Evolutionary conservation across 495 filamentous ascomycete genomes (phyloP), one percentile per base, ranked within the genome.

Genomic region (Penicillium dipodomyicola): DNA sequence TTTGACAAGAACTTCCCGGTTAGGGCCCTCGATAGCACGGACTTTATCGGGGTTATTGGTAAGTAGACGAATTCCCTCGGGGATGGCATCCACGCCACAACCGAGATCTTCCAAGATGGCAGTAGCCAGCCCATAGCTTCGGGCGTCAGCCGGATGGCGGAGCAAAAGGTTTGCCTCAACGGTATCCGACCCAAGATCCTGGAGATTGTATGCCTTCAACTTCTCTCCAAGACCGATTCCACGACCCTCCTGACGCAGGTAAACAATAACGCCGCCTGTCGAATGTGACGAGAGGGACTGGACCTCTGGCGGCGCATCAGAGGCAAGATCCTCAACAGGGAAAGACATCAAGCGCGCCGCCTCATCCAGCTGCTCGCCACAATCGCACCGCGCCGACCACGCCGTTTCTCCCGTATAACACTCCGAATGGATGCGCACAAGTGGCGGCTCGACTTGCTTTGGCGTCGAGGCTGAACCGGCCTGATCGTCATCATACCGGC

Each of bases 1-100:
- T 60, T 85, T 91, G 7, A 98, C 93, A 45, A 85, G 80, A 5
- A 97, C 80, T 75, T 97, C 92, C 20, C 91, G 78, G 57, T 88
- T 88, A 0, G 91, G 90, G 0, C 94, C 94, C 65, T 98, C 94
- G 8, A 98, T 89, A 2, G 94, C 94, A 23, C 91, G 81, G 30
- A 97, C 87, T 77, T 98, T 98, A 61, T 98, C 94, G 1, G 94
- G 94, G 65, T 98, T 98, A 70, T 98, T 98, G n/a, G 94, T 98
- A 57, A 98, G 75, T 33, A 98, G 71, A 53, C 89, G 77, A 47
- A 97, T 85, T 12, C 94, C 91, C 20, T 77, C 72, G 41, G 87
- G 80, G 37, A 74, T 74, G 11, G 68, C 42, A 52, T 86, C 81
- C 2, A 75, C 82, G 10, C 83, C 83, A 37, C 86, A 67, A 0